These are phyloP conservation scores for Oryza meyeriana DNA, from an alignment of 176 grass and related monocot genomes.

Conservation along the genomic window DNA sequence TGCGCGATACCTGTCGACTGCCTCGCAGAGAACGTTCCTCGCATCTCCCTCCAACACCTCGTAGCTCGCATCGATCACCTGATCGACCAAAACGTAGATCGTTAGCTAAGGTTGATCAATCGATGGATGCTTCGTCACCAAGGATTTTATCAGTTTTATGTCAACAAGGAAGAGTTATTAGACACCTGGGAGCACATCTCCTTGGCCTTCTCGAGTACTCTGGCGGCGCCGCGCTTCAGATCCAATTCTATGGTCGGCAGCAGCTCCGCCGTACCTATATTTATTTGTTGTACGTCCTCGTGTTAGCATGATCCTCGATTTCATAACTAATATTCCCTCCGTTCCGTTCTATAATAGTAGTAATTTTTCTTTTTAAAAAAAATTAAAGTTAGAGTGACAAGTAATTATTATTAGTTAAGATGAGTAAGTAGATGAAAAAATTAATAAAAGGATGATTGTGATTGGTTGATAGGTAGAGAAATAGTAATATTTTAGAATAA, in stretches of 20 bases:
- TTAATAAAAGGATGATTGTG: too few relatives aligned
- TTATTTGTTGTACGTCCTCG: not conserved
- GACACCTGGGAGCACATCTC: conserved; percentile 47
- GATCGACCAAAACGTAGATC: not conserved
- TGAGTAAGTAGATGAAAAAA: too few relatives aligned
- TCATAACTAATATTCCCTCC: not conserved
- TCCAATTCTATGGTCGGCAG: conserved; percentile 55
- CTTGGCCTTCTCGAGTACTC: conserved; percentile 65
- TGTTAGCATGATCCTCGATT: not conserved
- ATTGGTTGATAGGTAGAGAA: too few relatives aligned
- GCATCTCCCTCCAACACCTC: conserved; percentile 68
- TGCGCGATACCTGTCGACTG: conserved; percentile 69
- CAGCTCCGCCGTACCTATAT: conserved; percentile 40
- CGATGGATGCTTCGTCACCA: too few relatives aligned
- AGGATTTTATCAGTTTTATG: not conserved
- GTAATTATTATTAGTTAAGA: too few relatives aligned
- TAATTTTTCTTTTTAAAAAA: too few relatives aligned
- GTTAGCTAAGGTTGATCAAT: not conserved
- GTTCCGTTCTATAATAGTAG: too few relatives aligned
- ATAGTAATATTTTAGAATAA: too few relatives aligned
- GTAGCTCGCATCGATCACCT: conserved; percentile 55
- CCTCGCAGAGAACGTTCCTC: conserved; percentile 68
- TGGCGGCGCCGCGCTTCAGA: conserved; percentile 46
- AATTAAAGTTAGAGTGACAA: too few relatives aligned
- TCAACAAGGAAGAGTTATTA: not conserved